Evolutionary conservation across 116 monocot species (phyloP), one percentile per base, ranked within the genome.

Genomic region (Papilionanthe hybrid): DNA sequence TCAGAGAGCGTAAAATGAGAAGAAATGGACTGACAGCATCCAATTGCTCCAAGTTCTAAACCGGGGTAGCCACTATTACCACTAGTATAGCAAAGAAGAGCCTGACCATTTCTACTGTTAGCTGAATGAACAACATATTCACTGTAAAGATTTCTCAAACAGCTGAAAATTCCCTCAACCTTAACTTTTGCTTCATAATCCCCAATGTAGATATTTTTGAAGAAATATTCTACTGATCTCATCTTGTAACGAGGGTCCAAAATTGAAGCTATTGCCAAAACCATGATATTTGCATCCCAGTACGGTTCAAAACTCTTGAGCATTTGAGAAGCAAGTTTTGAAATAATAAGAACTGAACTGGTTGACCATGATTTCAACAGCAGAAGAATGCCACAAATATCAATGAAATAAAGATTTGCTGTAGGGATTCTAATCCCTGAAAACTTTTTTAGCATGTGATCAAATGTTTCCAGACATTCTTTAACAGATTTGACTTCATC

Each of bases 191-290:
- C 84, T 80, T 86, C 90, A 80, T 56, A 86, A 58, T 82, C 74
- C 20, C 90, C 83, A 57, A 47, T 68, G 72, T 90, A 90, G 28
- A 92, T 88, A 72, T 66, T 22, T 65, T 88, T 86, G 79, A 86
- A 90, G 76, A 88, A 92, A 77, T 90, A 92, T 77, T 92, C 92
- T 63, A 90, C 71, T 13, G 92, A 88, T 83, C 90, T 92, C 92
- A 92, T 92, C 79, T 92, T 92, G 44, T 86, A 92, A 30, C 92
- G 80, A 67, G 92, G 92, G 76, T 92, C 92, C 63, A 92, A 79
- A 65, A 92, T 86, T 55, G 92, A 90, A 77, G 92, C 82, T 72
- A 92, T 86, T 5, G 90, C 88, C 90, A 92, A 84, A 44, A 86
- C 58, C 44, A 69, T 86, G 49, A 85, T 80, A 43, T 85, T 88